Conservation (phyloP, 371 early-diverging fungal genomes). For the Mucor circinelloides region DNA sequence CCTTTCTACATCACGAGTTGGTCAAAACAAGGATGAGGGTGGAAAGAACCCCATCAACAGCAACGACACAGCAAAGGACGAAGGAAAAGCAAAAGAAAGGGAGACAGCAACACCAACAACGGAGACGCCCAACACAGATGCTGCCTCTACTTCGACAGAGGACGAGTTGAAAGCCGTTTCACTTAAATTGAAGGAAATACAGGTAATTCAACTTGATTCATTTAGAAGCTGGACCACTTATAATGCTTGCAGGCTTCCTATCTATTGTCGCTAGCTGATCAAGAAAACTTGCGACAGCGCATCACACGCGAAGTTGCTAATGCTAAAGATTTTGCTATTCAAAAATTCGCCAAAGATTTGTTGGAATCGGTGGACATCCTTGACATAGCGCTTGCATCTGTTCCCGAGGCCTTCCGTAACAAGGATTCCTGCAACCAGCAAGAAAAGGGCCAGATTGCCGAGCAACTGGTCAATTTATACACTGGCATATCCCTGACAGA, state of each 20-base stretch:
- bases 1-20: neutral
- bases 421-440: constrained; percentile 15
- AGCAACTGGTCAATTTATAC: constrained; percentile 68
- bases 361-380: constrained; percentile 86
- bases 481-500: constrained; percentile 86
- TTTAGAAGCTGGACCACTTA: neutral
- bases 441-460: constrained; percentile 3
- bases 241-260: constrained; percentile 49
- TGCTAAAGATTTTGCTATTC: constrained; percentile 77
- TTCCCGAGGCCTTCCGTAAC: constrained; percentile 41
- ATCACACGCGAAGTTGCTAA: constrained; percentile 76
- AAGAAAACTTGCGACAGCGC: constrained; percentile 86
- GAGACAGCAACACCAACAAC: neutral
- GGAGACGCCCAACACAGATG: neutral
- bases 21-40: neutral
- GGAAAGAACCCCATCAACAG: neutral
- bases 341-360: constrained; percentile 92
- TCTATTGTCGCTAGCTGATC: constrained; percentile 87
- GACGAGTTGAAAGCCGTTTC: neutral
- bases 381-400: constrained; percentile 74
- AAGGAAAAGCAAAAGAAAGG: neutral
- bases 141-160: neutral
- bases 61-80: neutral
- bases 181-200: neutral
- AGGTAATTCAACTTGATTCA: neutral